These are phyloP conservation scores for Zoysia pacifica DNA, from an alignment of 176 grass and related monocot genomes.

Conservation along the genomic window DNA sequence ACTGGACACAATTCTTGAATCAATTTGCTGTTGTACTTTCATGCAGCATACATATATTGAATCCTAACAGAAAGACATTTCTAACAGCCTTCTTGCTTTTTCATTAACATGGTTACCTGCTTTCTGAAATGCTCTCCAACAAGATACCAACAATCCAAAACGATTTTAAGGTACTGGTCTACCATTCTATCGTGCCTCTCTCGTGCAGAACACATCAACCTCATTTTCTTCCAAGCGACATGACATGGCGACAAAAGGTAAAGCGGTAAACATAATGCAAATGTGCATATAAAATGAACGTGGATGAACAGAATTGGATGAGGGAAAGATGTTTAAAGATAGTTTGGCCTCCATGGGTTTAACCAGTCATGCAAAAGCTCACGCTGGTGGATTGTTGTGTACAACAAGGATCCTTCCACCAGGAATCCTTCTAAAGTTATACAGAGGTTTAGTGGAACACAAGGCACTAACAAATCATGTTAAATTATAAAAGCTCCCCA, in stretches of 20 bases:
- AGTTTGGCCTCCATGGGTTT: slow-evolving; percentile 10
- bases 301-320: slow-evolving; percentile 5
- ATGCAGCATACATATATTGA: not conserved
- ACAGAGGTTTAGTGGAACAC: not conserved
- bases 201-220: slow-evolving; percentile 38
- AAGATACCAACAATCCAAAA: slow-evolving; percentile 28
- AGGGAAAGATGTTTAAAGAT: slow-evolving; percentile 11
- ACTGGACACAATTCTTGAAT: no score
- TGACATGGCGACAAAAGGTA: slow-evolving; percentile 8
- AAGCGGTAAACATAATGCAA: slow-evolving; percentile 16
- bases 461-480: slow-evolving; percentile 8
- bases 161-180: slow-evolving; percentile 1
- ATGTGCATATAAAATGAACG: not conserved
- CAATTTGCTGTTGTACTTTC: not conserved
- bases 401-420: slow-evolving; percentile 41
- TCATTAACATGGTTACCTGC: slow-evolving; percentile 8
- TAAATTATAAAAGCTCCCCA: slow-evolving; percentile 9
- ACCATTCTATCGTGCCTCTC: slow-evolving; percentile 6
- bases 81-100: slow-evolving; percentile 15
- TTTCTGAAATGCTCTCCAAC: slow-evolving; percentile 44
- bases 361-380: slow-evolving; percentile 7
- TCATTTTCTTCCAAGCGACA: slow-evolving; percentile 4
- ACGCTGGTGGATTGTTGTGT: slow-evolving; percentile 9
- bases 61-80: not conserved
- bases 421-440: slow-evolving; percentile 21